Conservation (phyloP, 1,139 yeast genomes). For the Candida freyschussii region DNA sequence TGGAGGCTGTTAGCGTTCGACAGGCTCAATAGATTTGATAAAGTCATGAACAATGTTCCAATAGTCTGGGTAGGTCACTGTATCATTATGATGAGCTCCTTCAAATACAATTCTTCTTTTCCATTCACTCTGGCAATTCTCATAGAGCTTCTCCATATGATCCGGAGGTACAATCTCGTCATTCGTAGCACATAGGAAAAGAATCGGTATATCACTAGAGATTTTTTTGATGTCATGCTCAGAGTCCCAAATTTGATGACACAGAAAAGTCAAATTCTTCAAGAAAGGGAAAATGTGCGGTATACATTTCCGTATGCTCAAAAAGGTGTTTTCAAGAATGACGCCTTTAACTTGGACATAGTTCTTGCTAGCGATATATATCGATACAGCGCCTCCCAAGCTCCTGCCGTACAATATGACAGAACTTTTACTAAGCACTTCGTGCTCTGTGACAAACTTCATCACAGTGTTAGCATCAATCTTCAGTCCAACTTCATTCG, state of each 20-base stretch:
- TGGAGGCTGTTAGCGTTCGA: constrained; percentile 52
- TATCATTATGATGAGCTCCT: constrained; percentile 73
- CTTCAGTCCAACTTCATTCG: constrained; percentile 78
- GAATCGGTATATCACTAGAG: constrained; percentile 53
- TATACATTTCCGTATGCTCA: constrained; percentile 71
- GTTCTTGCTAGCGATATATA: constrained; percentile 66
- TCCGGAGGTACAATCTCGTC: constrained; percentile 92
- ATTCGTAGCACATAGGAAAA: constrained; percentile 65
- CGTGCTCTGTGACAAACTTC: constrained; percentile 50
- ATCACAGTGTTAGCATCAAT: constrained; percentile 75
- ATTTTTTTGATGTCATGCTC: constrained; percentile 54
- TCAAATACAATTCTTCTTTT: constrained; percentile 52
- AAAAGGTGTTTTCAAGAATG: constrained; percentile 81
- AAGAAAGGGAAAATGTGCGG: constrained; percentile 78
- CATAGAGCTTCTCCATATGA: constrained; percentile 67
- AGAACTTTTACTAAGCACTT: constrained; percentile 46
- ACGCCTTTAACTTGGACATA: constrained; percentile 51
- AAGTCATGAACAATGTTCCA: constrained; percentile 68
- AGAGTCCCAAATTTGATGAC: constrained; percentile 83
- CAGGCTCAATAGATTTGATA: constrained; percentile 29
- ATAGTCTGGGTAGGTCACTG: constrained; percentile 65
- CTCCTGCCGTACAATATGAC: constrained; percentile 82
- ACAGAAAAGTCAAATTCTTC: constrained; percentile 51
- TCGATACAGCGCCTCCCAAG: constrained; percentile 92
- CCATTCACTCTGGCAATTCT: constrained; percentile 39